Conservation (phyloP, 2,329 filamentous ascomycete species). For the Colletotrichum chrysophilum region DNA sequence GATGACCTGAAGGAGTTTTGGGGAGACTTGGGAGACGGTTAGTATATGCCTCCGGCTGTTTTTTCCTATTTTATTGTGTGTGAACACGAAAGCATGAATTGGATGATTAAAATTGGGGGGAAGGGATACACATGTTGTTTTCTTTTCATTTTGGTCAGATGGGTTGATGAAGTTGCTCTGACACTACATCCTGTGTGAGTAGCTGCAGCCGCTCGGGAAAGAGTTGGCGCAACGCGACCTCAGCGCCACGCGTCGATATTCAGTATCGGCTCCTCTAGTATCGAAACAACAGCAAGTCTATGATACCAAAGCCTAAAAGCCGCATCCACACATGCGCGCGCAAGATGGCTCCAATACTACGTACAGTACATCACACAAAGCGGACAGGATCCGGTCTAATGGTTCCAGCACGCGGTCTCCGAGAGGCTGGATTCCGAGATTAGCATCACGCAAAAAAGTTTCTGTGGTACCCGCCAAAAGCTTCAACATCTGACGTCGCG, state of each 20-base stretch:
- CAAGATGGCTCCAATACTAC: not conserved
- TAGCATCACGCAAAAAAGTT: not conserved
- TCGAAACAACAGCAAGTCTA: constrained; percentile 4
- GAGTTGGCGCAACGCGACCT: constrained; percentile 15
- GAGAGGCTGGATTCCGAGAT: not conserved
- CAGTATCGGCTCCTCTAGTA: not conserved
- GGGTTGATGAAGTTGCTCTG: not conserved
- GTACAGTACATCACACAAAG: not conserved
- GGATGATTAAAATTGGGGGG: not conserved
- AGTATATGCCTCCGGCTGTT: constrained; percentile 12
- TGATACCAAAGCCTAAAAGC: not conserved
- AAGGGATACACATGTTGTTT: not conserved
- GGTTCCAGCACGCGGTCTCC: not conserved
- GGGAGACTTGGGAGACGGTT: constrained; percentile 30
- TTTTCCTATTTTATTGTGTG: not conserved
- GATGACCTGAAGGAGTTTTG: constrained; percentile 51
- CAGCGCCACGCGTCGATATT: constrained; percentile 18
- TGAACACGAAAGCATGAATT: not conserved
- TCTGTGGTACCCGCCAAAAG: not conserved
- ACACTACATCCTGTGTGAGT: not conserved
- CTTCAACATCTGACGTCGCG: not conserved
- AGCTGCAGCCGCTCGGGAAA: constrained; percentile 11
- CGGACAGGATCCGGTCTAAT: not conserved
- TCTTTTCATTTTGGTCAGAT: not conserved
- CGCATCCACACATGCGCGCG: not conserved